Evolutionary conservation across 192 early-diverging fungal species (phyloP).

Genomic region (Podochytrium sp.): DNA sequence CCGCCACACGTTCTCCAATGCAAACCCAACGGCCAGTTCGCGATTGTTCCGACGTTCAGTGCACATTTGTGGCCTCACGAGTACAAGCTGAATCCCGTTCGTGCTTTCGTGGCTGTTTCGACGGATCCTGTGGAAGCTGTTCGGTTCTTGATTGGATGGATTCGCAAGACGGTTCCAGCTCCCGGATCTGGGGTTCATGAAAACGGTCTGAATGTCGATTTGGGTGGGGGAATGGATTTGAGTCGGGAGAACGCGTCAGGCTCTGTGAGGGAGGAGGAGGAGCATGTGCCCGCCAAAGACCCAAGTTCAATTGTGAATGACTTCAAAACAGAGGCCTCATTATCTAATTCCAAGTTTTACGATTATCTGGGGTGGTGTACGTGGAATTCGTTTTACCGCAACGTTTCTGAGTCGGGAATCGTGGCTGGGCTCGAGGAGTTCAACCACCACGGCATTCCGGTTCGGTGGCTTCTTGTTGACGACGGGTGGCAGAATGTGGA

Average conservation of each 20-base stretch:
- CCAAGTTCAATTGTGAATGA: neutral
- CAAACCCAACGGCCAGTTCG: neutral
- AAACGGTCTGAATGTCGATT: neutral
- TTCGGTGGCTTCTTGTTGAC: constrained; percentile 21
- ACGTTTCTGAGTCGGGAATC: neutral
- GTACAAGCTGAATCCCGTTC: neutral
- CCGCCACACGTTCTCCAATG: neutral
- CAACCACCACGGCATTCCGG: neutral
- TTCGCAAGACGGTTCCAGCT: neutral
- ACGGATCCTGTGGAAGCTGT: neutral
- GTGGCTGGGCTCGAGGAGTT: neutral
- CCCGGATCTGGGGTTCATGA: neutral
- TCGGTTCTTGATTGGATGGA: neutral
- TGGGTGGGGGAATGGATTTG: no score
- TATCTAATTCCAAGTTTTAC: neutral
- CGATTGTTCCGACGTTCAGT: neutral
- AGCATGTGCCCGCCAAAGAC: neutral
- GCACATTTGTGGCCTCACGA: neutral
- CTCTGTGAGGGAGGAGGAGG: neutral
- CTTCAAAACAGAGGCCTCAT: neutral
- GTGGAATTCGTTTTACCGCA: constrained; percentile 21
- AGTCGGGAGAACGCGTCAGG: neutral
- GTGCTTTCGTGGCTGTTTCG: neutral
- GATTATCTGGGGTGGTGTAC: constrained; percentile 28
- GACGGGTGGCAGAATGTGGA: constrained; percentile 28